These are phyloP conservation scores for Ophiocordyceps camponoti-rufipedis DNA, from an alignment of 2,329 filamentous ascomycete genomes.

Conservation along the genomic window DNA sequence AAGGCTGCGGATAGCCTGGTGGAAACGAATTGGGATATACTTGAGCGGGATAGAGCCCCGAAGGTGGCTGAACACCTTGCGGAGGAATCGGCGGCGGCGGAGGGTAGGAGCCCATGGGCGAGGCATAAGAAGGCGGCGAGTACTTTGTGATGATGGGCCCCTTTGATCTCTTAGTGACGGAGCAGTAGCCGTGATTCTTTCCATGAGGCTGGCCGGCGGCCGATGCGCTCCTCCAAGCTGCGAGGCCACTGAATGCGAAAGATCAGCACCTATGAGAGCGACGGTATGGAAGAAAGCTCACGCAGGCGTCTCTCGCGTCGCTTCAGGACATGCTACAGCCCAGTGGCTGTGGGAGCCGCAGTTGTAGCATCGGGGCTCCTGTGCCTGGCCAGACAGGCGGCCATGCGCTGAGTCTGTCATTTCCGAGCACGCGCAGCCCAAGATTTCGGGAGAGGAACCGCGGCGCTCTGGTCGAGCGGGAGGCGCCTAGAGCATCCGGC, in stretches of 20 bases:
- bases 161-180: conserved; percentile 13
- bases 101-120: conserved; percentile 4
- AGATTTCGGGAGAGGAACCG: not conserved
- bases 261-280: not conserved
- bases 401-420: conserved; percentile 13
- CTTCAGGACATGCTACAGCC: conserved; percentile 32
- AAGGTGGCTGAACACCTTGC: conserved; percentile 8
- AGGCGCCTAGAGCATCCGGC: not conserved
- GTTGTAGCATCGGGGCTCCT: conserved; percentile 31
- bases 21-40: conserved; percentile 5
- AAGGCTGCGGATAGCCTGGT: conserved; percentile 9
- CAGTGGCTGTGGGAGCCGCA: conserved; percentile 33
- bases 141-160: conserved; percentile 18
- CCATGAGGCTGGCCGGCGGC: conserved; percentile 8
- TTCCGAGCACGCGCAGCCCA: conserved; percentile 1
- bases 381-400: conserved; percentile 10
- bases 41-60: conserved; percentile 2
- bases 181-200: conserved; percentile 12
- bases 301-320: conserved; percentile 27
- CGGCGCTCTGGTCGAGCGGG: not conserved
- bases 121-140: conserved; percentile 9
- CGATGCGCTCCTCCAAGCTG: conserved; percentile 17
- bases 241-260: conserved; percentile 12
- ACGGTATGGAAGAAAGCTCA: conserved; percentile 12
- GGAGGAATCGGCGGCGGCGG: conserved; percentile 4